Conservation (phyloP, 2,329 filamentous ascomycete genomes). For the Exophiala aquamarina region DNA sequence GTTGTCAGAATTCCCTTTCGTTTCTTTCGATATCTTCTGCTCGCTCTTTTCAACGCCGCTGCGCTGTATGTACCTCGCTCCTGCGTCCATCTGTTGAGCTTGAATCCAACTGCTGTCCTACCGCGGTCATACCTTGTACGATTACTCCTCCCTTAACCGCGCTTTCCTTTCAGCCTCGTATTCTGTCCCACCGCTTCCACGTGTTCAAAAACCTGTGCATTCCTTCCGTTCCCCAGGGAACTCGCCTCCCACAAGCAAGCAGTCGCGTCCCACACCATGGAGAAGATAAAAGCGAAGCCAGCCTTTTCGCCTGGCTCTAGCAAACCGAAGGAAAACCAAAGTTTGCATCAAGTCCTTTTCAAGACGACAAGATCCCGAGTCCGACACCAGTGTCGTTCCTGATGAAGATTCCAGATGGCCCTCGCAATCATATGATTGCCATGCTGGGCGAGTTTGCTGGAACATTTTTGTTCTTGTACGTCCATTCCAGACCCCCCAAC, state of each 20-base stretch:
- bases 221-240: no score
- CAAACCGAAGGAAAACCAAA: slow-evolving; percentile 13
- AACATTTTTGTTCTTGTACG: slow-evolving; percentile 46
- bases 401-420: slow-evolving; percentile 31
- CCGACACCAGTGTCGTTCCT: slow-evolving; percentile 19
- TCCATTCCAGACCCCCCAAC: background rate
- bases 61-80: no score
- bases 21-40: no score
- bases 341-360: slow-evolving; percentile 24
- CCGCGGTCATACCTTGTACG: no score
- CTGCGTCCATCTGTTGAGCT: no score
- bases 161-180: no score
- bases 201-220: no score
- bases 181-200: no score
- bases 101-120: no score
- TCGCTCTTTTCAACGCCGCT: no score
- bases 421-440: slow-evolving; percentile 48
- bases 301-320: slow-evolving; percentile 23
- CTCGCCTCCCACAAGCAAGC: background rate
- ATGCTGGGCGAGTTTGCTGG: slow-evolving; percentile 53
- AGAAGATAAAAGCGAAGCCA: slow-evolving; percentile 20
- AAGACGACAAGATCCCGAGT: slow-evolving; percentile 22
- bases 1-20: no score
- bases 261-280: slow-evolving; percentile 16
- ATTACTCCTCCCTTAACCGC: no score